These are phyloP conservation scores for Mycosarcoma maydis DNA, from an alignment of 1,284 basidiomycete genomes.

Conservation along the genomic window DNA sequence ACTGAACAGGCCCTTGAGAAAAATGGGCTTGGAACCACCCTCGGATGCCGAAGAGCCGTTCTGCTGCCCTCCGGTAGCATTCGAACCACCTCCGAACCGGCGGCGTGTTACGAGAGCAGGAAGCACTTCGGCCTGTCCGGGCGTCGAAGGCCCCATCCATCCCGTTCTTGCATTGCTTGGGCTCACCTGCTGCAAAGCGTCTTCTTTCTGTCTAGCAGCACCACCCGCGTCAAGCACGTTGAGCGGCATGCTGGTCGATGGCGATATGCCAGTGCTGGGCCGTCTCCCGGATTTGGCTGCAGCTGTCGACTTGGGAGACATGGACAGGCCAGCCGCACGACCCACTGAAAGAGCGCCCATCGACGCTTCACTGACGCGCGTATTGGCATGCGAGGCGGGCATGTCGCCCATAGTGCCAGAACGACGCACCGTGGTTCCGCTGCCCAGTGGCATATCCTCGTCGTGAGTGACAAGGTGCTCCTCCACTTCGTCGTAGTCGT, in stretches of 20 bases:
- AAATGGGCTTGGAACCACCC: constrained; percentile 59
- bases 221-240: constrained; percentile 31
- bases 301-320: constrained; percentile 35
- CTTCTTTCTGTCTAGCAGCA: constrained; percentile 4
- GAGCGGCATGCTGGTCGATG: constrained; percentile 41
- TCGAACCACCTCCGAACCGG: constrained; percentile 29
- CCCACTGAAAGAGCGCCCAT: constrained; percentile 42
- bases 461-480: constrained; percentile 22
- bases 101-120: constrained; percentile 28
- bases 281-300: constrained; percentile 8
- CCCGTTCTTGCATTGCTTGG: constrained; percentile 29
- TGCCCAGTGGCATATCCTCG: constrained; percentile 25
- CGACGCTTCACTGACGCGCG: constrained; percentile 14
- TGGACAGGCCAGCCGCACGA: constrained; percentile 36
- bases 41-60: constrained; percentile 17
- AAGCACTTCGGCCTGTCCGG: constrained; percentile 44
- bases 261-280: constrained; percentile 36
- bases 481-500: constrained; percentile 28
- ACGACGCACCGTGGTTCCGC: constrained; percentile 30
- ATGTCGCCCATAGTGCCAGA: constrained; percentile 49
- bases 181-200: constrained; percentile 22
- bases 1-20: constrained; percentile 68
- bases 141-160: constrained; percentile 41
- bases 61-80: constrained; percentile 9
- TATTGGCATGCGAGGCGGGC: constrained; percentile 18